Conservation (phyloP, 2,329 filamentous ascomycete genomes). For the Monosporascus sp. region DNA sequence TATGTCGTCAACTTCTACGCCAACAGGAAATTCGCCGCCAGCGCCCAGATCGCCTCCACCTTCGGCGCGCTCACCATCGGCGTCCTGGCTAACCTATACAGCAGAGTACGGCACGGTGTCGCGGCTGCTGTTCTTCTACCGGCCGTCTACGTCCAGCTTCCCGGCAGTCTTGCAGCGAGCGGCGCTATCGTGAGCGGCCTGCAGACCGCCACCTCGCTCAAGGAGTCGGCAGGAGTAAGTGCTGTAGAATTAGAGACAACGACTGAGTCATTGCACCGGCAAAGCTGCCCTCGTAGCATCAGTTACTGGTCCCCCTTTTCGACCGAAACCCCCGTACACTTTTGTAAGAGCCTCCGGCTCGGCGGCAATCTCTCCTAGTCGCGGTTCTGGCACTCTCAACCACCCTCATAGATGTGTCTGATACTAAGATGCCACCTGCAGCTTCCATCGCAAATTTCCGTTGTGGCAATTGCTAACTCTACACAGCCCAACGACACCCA, state of each 20-base stretch:
- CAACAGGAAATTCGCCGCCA: conserved; percentile 58
- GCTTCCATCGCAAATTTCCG: not conserved
- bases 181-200: conserved; percentile 42
- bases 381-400: not conserved
- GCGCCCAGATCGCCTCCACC: conserved; percentile 71
- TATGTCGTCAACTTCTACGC: conserved; percentile 75
- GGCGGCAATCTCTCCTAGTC: not conserved
- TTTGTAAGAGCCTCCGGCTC: not conserved
- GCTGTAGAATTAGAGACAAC: not conserved
- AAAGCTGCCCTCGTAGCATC: not conserved
- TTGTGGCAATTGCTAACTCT: conserved; percentile 1
- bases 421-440: not conserved
- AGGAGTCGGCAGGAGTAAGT: conserved; percentile 24
- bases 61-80: conserved; percentile 73
- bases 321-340: not conserved
- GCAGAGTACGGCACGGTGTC: conserved; percentile 49
- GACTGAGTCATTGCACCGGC: not conserved
- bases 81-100: conserved; percentile 72
- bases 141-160: conserved; percentile 44
- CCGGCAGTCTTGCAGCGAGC: conserved; percentile 41
- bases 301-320: not conserved
- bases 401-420: not conserved
- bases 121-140: conserved; percentile 42
- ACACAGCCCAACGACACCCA: conserved; percentile 3
- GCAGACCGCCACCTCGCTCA: conserved; percentile 38